Percentiles rank a stretch among this genome's conserved stretches.
phyloP scores from a whole-genome alignment of 768 basidiomycete species.

The Pulveroboletus sp. region DNA sequence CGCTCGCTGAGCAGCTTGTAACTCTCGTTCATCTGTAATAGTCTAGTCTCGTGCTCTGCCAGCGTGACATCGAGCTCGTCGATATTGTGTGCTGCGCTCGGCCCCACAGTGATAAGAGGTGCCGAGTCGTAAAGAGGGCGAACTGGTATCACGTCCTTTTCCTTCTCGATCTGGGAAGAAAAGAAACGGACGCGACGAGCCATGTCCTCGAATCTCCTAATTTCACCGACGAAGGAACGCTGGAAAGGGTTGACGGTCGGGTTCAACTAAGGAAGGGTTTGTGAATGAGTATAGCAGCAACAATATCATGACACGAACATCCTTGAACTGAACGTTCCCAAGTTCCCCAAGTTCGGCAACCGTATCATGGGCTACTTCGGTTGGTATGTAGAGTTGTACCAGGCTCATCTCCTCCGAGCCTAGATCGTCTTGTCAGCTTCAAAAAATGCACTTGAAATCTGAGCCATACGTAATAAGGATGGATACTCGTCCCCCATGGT shows the following conservation, averaged over 20 bases:
- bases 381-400: conserved; percentile 94
- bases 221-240: conserved; percentile 95
- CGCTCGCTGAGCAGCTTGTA: conserved; percentile 87
- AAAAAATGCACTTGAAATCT: not conserved
- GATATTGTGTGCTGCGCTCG: conserved; percentile 87
- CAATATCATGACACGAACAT: conserved; percentile 52
- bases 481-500: conserved; percentile 78
- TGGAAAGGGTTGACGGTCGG: conserved; percentile 96
- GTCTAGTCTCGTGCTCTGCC: conserved; percentile 77
- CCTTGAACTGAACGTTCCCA: conserved; percentile 95
- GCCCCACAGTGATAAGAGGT: conserved; percentile 84
- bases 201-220: conserved; percentile 94
- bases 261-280: conserved; percentile 61
- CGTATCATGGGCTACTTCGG: conserved; percentile 96
- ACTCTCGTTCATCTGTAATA: conserved; percentile 88
- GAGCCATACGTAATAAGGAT: conserved; percentile 66
- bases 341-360: conserved; percentile 94
- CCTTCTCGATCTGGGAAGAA: conserved; percentile 75
- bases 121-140: conserved; percentile 84
- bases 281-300: conserved; percentile 2
- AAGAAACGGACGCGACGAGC: conserved; percentile 93
- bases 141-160: conserved; percentile 76
- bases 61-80: conserved; percentile 91
- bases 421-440: conserved; percentile 29
- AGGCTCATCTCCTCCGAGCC: conserved; percentile 98